Evolutionary conservation across 1,139 yeast species (phyloP), one percentile per base, ranked within the genome.

Genomic region (Suhomyces panamericanus): DNA sequence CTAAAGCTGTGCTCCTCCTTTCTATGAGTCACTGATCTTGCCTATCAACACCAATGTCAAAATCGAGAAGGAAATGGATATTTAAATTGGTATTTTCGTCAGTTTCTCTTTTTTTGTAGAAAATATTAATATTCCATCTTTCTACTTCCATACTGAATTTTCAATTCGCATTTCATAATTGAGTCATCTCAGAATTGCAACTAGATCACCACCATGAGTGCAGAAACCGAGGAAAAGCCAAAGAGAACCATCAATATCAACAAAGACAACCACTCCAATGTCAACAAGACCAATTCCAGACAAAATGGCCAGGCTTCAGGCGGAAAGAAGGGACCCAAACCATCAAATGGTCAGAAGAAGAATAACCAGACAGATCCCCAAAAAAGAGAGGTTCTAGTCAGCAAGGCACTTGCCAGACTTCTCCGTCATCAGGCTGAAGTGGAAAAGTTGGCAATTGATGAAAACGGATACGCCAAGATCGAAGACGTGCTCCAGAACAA

Each of bases 341-440:
- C 12, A 4, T 26, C 29, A 10, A 26, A 26, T 11, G 6, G n/a
- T 12, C 3, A 26, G 3, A 26, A 26, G n/a, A 26, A 26, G 29
- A 26, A n/a, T 3, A 26, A 26, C 6, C 13, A 26, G 14, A 24
- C 26, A 27, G 29, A 48, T 15, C 50, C 56, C 11, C 58, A 52
- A 3, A 71, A 67, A 47, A 64, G 88, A 55, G 82, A 79, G 42
- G 59, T 73, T 0, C 68, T 66, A 30, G 81, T 91, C 20, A 87
- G 96, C 13, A 87, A 87, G 55, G 73, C 87, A 0, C 69, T 93
- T 32, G 78, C 96, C 7, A 83, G 84, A 53, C 68, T 95, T 2
- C 76, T 93, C 3, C 73, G 99, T 17, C 99, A 93, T 59, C 88
- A 87, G 5, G 98, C 98, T 0, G 62, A 65, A n/a, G 78, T 82